Base-by-base conservation (phyloP, 129 eudicot genomes). In the Centaurea solstitialis region DNA sequence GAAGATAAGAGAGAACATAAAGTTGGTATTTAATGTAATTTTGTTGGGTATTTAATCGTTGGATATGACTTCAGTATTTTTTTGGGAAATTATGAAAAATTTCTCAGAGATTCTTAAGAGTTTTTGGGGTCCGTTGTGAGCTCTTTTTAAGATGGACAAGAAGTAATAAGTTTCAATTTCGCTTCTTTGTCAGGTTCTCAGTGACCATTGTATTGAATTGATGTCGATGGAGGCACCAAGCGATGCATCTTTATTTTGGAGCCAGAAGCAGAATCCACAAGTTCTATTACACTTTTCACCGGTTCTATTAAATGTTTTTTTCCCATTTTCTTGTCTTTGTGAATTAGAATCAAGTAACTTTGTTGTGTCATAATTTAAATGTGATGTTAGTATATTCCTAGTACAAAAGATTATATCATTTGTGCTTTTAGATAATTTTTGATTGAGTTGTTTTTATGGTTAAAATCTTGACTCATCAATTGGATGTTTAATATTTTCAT, bases 151-250 rank as follows among this genome's bases (percentile, higher is more conserved):
- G 8, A 6, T 3, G 12, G 1, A 61, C 4, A 18, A 20, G 35
- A 18, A 22, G 9, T 47, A 9, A 68, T 17, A 20, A 2, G 65
- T 50, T 77, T 7, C 9, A 68, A 43, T 43, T 26, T 12, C 43
- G 76, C 64, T 76, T 24, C 15, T 57, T n/a, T 24, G 20, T 57
- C 70, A 93, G 99, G 93, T 86, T 78, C 75, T 96, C 39, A 88
- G 76, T 78, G 99, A 93, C 79, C 95, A 87, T 75, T 93, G 92
- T 82, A 90, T 86, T 47, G 98, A 96, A 87, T 78, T 96, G 87
- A 90, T 93, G 90, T 90, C 94, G 0, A 77, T 89, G 87, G 97
- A 89, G 70, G 83, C 89, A 70, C 91, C 93, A 64, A 76, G 72
- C 12, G 91, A 87, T 65, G 45, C 79, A 57, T 84, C 94, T 22